Evolutionary conservation across 495 filamentous ascomycete genomes (phyloP).

Genomic region (Penicillium turbatum): DNA sequence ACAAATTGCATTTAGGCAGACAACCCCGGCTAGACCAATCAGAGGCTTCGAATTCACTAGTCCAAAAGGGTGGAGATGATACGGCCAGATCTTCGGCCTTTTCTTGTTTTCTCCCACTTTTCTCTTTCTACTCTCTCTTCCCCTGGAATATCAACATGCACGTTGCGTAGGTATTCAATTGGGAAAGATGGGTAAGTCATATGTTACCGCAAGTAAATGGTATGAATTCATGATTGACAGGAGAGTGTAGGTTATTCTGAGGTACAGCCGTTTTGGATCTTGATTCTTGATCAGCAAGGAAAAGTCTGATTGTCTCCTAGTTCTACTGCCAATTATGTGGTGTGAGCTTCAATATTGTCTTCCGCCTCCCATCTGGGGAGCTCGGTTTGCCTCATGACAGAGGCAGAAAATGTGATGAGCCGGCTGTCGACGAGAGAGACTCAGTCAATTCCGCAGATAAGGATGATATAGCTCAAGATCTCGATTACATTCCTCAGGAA

Average conservation of each 20-base stretch:
- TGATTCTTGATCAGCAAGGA: background rate
- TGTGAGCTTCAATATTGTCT: conserved; percentile 28
- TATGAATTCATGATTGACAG: background rate
- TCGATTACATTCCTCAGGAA: background rate
- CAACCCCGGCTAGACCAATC: background rate
- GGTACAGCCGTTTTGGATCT: background rate
- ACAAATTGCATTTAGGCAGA: background rate
- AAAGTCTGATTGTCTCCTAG: background rate
- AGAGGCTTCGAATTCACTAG: background rate
- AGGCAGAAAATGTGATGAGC: conserved; percentile 8
- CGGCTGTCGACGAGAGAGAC: background rate
- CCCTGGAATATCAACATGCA: background rate
- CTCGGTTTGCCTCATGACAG: conserved; percentile 10
- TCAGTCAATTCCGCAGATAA: background rate
- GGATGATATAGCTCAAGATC: conserved; percentile 3
- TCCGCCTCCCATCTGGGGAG: conserved; percentile 15
- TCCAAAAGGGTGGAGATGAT: background rate
- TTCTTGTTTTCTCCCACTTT: background rate
- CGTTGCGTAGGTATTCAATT: background rate
- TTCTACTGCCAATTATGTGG: conserved; percentile 23
- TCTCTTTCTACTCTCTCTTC: background rate
- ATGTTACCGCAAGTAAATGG: background rate
- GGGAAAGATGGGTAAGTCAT: background rate
- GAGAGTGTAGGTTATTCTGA: conserved; percentile 5
- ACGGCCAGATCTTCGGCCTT: background rate